These are phyloP conservation scores for Lepiota brunneoincarnata DNA, from an alignment of 768 basidiomycete species.

Conservation along the genomic window DNA sequence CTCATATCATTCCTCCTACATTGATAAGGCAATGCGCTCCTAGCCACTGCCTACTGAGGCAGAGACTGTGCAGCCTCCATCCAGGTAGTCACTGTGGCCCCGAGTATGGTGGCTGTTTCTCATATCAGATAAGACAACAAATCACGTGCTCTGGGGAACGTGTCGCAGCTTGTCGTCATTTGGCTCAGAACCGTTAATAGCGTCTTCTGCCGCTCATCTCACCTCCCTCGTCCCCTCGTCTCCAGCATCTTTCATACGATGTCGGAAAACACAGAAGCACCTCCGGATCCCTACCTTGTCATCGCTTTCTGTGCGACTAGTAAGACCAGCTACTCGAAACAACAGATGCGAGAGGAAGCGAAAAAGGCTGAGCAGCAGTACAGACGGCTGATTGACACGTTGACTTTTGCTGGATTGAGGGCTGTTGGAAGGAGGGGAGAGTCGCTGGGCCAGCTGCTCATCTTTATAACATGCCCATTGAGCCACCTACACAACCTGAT, in stretches of 20 bases:
- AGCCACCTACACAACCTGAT: conserved; percentile 61
- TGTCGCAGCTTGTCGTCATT: conserved; percentile 10
- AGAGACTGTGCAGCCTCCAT: too few relatives aligned
- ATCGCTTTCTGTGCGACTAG: conserved; percentile 63
- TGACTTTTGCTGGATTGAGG: conserved; percentile 61
- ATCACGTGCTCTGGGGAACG: conserved; percentile 3
- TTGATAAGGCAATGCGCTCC: too few relatives aligned
- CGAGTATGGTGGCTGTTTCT: too few relatives aligned
- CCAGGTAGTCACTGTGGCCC: too few relatives aligned
- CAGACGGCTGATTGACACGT: conserved; percentile 53
- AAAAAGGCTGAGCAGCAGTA: conserved; percentile 71
- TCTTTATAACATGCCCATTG: conserved; percentile 73
- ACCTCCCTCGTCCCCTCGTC: not conserved
- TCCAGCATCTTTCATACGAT: conserved; percentile 10
- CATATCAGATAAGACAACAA: too few relatives aligned
- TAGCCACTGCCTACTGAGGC: too few relatives aligned
- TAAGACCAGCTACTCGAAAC: conserved; percentile 52
- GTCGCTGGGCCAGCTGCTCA: conserved; percentile 66
- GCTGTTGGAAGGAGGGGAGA: conserved; percentile 80
- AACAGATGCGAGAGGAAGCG: conserved; percentile 59
- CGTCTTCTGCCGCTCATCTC: not conserved
- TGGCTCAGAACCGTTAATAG: not conserved
- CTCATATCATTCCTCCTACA: too few relatives aligned
- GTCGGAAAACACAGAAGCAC: conserved; percentile 14
- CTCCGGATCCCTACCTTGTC: conserved; percentile 68